These are phyloP conservation scores for Ambrosiella cleistominuta DNA, from an alignment of 2,329 filamentous ascomycete genomes.

Conservation along the genomic window DNA sequence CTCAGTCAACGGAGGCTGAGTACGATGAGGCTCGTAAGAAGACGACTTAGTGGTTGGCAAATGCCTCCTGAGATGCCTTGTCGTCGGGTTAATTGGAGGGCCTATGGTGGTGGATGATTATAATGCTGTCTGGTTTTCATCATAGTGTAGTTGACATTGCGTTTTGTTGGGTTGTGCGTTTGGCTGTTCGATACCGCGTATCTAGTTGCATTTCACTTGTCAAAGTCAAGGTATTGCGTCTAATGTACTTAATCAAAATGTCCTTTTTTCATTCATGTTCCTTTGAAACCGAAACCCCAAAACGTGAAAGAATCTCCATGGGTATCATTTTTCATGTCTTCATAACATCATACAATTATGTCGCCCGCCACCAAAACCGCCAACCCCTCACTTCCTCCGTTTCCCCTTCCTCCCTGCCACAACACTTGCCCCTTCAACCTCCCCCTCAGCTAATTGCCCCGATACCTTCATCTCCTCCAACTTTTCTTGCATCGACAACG, in stretches of 20 bases:
- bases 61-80: too few species aligned
- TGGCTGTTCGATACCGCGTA: neutral
- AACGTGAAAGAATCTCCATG: neutral
- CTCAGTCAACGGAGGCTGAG: constrained; percentile 25
- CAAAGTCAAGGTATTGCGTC: neutral
- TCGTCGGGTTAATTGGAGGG: too few species aligned
- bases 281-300: neutral
- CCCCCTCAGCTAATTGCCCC: neutral
- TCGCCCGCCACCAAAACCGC: too few species aligned
- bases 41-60: constrained; percentile 14
- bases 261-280: neutral
- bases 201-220: neutral
- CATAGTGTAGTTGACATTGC: neutral
- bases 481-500: neutral
- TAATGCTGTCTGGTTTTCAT: too few species aligned
- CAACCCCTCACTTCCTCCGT: neutral
- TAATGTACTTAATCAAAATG: neutral
- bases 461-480: neutral
- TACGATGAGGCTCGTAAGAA: constrained; percentile 28
- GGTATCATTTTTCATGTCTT: neutral
- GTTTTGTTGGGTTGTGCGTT: neutral
- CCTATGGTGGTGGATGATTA: too few species aligned
- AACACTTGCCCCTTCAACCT: neutral
- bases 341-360: too few species aligned
- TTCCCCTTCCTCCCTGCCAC: neutral